Evolutionary conservation across 164 flowering plant genomes (phyloP), one percentile per base, ranked within the genome.

Genomic region (Liriodendron chinense): DNA sequence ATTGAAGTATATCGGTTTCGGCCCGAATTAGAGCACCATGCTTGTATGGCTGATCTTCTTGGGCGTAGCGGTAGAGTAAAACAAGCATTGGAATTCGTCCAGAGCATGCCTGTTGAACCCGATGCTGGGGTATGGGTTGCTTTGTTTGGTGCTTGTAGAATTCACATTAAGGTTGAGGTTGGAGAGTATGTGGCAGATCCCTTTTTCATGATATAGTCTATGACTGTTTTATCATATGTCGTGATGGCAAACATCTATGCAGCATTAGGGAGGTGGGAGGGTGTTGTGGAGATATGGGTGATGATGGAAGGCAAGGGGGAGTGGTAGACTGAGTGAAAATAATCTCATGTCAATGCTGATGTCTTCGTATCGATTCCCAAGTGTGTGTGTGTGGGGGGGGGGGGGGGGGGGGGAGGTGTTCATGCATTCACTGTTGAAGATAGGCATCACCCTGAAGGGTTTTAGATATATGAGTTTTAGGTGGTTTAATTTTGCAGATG

Each of bases 201-300:
- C 47, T 86, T 91, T 34, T 71, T 87, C 63, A 74, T 78, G 71
- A 62, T 89, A 65, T 88, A 89, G 61, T 89, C 90, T 0, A 63
- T 75, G 22, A 71, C 74, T 62, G 88, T 90, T 43, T 90, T 81
- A 25, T 82, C 90, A 6, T 88, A 88, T 78, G 91, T 91, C 43
- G 87, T 83, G 73, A 83, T 91, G 89, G 89, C 92, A 1, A 91
- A 88, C 66, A 80, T 89, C 76, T 91, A 89, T 79, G 92, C 93
- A 43, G 78, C 79, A 12, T 82, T 70, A 8, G 86, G 88, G 72
- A 82, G 70, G 68, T 89, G 92, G 92, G 85, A 84, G 53, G 81
- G 78, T 70, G 87, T 87, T 13, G 85, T 88, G 12, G 78, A 47
- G 64, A 53, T 87, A 12, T 78, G 92, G 49, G 69, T 70, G 28